A percentile compares a stretch with the other conserved stretches of the same genome.
Evolutionary conservation across 2,329 filamentous ascomycete species (phyloP).

Genomic region (Tothia fuscella): DNA sequence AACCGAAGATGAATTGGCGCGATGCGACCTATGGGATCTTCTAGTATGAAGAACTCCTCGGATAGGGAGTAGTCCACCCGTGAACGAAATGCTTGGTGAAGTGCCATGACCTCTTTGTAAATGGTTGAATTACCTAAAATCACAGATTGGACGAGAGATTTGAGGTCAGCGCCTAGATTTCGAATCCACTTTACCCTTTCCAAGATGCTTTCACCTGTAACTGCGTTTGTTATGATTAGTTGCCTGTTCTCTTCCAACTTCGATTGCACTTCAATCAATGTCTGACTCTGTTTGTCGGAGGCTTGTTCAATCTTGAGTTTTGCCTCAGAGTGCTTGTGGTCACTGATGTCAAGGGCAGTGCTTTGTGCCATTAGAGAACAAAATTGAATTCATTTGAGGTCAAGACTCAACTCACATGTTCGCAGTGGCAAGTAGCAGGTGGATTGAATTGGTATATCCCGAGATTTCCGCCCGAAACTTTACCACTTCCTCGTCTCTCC

Average conservation of each 20-base stretch:
- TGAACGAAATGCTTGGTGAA: neutral
- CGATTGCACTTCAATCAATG: neutral
- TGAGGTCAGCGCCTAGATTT: neutral
- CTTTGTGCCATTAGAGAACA: no score
- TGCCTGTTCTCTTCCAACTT: neutral
- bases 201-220: neutral
- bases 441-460: neutral
- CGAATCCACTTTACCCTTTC: neutral
- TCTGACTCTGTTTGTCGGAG: neutral
- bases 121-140: neutral
- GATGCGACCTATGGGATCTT: conserved; percentile 11
- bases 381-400: neutral
- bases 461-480: neutral
- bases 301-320: neutral
- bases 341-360: no score
- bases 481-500: neutral
- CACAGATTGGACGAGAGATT: neutral
- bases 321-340: no score
- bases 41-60: conserved; percentile 7
- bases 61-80: neutral
- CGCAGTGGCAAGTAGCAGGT: neutral
- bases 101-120: neutral
- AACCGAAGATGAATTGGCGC: conserved; percentile 10
- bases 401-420: neutral
- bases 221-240: neutral